Base-by-base conservation (phyloP, 257 asterid species). In the Ehretia macrophylla region DNA sequence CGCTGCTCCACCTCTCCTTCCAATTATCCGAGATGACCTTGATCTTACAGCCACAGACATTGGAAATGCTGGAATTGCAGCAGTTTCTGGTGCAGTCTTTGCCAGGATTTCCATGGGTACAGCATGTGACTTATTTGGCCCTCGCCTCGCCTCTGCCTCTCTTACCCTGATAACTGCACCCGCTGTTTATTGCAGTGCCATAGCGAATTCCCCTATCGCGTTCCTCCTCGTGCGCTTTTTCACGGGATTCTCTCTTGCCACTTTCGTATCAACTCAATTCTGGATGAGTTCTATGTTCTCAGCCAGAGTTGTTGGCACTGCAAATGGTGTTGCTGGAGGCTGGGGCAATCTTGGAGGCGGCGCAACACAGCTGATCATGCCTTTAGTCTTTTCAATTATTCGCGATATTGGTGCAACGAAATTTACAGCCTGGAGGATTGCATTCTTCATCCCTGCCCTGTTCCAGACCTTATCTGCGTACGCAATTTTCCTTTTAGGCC, bases 331-430 rank as follows among this genome's bases (percentile, higher is more conserved):
- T 8, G 65, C 96, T 0, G 98, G 91, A 8, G 96, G 98, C 0
- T 87, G 98, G 98, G 98, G 98, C 0, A 87, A 90, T 44, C 91
- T 87, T 12, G 98, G 98, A 32, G 96, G 96, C 35, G 94, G 98
- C 0, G 95, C 90, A 0, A 78, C 95, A 0, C 97, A 90, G 74
- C 80, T 90, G 9, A 83, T 90, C 60, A 90, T 90, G 98, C 98
- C 96, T 0, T 76, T 85, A 0, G 86, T 85, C 0, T 87, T 74
- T 57, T 68, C 66, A 5, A 52, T 85, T 44, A 79, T 87, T 11
- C 75, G 48, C 0, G 51, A 63, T 11, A 64, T 76, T 16, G 95
- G 98, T 5, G 79, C 89, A 0, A 55, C 72, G 3, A 62, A 58
- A 0, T 90, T 90, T 56, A 87, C 81, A 0, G 94, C 96, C 1